A percentile compares a stretch with the other conserved stretches of the same genome.
Evolutionary conservation across 495 filamentous ascomycete genomes (phyloP).

Genomic region (Amphirosellinia nigrospora): DNA sequence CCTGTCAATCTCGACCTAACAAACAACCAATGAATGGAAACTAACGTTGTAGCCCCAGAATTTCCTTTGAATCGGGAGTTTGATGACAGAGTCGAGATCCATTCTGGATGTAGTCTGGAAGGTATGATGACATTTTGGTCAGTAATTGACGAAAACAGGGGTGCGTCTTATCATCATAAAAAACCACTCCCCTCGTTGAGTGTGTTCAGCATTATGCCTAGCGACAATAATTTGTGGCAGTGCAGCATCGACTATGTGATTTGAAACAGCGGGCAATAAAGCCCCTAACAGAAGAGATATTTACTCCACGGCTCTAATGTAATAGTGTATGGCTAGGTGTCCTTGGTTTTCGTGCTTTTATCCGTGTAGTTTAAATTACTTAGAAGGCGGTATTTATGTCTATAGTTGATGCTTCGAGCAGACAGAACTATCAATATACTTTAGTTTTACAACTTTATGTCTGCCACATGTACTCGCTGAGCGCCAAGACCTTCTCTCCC

Average conservation of each 20-base stretch:
- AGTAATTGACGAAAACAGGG: not conserved
- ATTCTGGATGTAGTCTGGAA: not conserved
- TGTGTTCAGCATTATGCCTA: not conserved
- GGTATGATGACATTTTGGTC: not conserved
- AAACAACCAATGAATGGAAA: not conserved
- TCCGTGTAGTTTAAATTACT: not conserved
- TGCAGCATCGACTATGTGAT: too few relatives aligned
- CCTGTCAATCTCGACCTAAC: not conserved
- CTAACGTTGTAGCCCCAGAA: not conserved
- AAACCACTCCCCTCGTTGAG: not conserved
- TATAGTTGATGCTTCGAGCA: not conserved
- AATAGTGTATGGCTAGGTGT: too few relatives aligned
- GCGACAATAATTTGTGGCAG: not conserved
- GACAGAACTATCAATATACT: not conserved
- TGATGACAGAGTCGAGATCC: not conserved
- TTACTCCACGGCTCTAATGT: too few relatives aligned
- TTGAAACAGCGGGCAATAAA: too few relatives aligned
- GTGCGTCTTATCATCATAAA: not conserved
- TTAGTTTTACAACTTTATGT: conserved; percentile 23
- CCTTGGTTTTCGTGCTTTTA: not conserved
- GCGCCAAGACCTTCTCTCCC: conserved; percentile 72
- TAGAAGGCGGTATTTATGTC: not conserved
- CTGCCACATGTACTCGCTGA: conserved; percentile 85
- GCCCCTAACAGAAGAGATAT: too few relatives aligned
- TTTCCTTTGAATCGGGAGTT: not conserved